Evolutionary conservation across 805 yeast genomes (phyloP).

Genomic region (Lipomyces chichibuensis): DNA sequence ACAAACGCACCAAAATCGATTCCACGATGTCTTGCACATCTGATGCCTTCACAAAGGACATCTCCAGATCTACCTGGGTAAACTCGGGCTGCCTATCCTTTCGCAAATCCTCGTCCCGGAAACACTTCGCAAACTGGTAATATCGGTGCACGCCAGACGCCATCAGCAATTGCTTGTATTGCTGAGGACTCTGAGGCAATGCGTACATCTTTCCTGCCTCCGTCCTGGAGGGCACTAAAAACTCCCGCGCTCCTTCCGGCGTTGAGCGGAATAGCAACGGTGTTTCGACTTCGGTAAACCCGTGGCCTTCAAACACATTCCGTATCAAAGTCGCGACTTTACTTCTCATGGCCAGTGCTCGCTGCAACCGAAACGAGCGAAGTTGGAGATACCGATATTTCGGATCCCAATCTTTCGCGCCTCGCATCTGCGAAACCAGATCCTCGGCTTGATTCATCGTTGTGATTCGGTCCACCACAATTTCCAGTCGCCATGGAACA

Average conservation of each 20-base stretch:
- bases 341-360: slow-evolving; percentile 60
- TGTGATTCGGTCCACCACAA: slow-evolving; percentile 14
- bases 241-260: slow-evolving; percentile 97
- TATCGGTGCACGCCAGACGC: slow-evolving; percentile 87
- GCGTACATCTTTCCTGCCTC: slow-evolving; percentile 67
- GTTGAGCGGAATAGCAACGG: slow-evolving; percentile 93
- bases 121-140: slow-evolving; percentile 91
- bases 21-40: slow-evolving; percentile 73
- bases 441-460: slow-evolving; percentile 20
- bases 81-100: slow-evolving; percentile 97
- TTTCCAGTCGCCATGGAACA: slow-evolving; percentile 10
- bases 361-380: slow-evolving; percentile 57
- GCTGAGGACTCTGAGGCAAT: slow-evolving; percentile 96
- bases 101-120: slow-evolving; percentile 93
- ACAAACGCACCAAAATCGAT: slow-evolving; percentile 55
- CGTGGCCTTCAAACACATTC: slow-evolving; percentile 45
- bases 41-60: slow-evolving; percentile 73
- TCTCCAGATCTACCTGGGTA: slow-evolving; percentile 94
- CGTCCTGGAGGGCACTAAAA: slow-evolving; percentile 85
- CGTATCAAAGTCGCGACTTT: slow-evolving; percentile 56
- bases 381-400: slow-evolving; percentile 81
- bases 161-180: slow-evolving; percentile 91
- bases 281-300: slow-evolving; percentile 85
- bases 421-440: slow-evolving; percentile 29
- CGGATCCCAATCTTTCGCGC: slow-evolving; percentile 64